A percentile compares a stretch with the other conserved stretches of the same genome.
Evolutionary conservation across 345 rosid species (phyloP).

Genomic region (Clausena lansium): DNA sequence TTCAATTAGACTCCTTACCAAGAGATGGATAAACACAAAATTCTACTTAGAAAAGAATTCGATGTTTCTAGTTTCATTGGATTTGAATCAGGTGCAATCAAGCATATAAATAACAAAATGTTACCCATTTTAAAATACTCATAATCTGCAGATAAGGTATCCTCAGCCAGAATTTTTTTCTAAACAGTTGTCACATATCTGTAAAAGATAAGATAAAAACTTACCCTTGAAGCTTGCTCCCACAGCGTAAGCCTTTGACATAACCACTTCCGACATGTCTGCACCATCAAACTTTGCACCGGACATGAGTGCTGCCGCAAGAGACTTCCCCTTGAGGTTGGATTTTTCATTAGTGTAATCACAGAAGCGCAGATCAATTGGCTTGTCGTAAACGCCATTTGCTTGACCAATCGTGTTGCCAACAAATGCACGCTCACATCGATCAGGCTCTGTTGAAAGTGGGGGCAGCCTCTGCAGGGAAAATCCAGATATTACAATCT

Average conservation of each 20-base stretch:
- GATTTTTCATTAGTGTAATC: constrained; percentile 81
- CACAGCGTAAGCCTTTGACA: constrained; percentile 97
- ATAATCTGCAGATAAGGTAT: not conserved
- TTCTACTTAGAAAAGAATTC: not conserved
- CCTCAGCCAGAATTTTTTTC: not conserved
- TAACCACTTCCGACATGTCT: constrained; percentile 93
- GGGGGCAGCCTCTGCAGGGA: constrained; percentile 85
- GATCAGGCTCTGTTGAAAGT: constrained; percentile 78
- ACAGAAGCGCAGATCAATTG: constrained; percentile 90
- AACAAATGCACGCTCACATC: constrained; percentile 82
- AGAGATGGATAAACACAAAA: not conserved
- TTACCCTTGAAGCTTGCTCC: constrained; percentile 97
- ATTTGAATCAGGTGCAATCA: not conserved
- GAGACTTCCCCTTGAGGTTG: constrained; percentile 89
- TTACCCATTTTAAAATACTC: not conserved
- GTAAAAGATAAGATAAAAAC: not conserved
- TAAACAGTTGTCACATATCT: too few species aligned
- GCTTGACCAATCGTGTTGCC: constrained; percentile 99
- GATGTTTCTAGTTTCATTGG: not conserved
- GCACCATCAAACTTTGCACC: constrained; percentile 98
- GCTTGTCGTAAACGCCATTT: constrained; percentile 95
- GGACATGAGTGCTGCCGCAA: constrained; percentile 92
- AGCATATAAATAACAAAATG: not conserved
- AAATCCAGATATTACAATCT: constrained; percentile 13
- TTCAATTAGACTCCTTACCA: not conserved